Base-by-base conservation (phyloP, 2,329 filamentous ascomycete genomes). In the Westerdykella ornata region DNA sequence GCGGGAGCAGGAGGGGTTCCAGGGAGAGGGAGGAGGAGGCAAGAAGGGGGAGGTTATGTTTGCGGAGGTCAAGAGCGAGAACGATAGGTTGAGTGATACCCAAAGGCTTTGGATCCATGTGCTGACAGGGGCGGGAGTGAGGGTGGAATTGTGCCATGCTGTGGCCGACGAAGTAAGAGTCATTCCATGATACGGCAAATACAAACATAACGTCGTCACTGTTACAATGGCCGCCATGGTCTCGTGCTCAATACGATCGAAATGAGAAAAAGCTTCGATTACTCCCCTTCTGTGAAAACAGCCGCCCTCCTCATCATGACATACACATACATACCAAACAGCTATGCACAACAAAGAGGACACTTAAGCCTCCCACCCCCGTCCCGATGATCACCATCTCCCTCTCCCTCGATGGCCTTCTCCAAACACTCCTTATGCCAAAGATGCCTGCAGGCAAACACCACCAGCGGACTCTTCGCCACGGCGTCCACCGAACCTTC, bases 91-190 rank as follows among this genome's bases (percentile, higher is more conserved):
- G 57, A 97, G 90, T 66, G 92, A 98, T 71, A 94, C 89, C 14
- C 92, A 98, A 70, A 74, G 92, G 53, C 75, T 98, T 52, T 98
- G 92, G 92, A 95, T 97, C 56, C 87, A 97, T 72, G 88, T 96
- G 6, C 74, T 98, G 39, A 84, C 82, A 6, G 82, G 84, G 1
- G 88, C 89, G 1, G 90, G 92, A 2, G 77, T 97, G 30, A 78
- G 76, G 52, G 90, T 97, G 19, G 89, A 94, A 54, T 72, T 97
- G 49, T 94, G 78, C 51, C 75, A 79, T 65, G 80, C 78, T 17
- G 72, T 80, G 51, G 78, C 79, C 5, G 72, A 65, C 50, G 76
- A 81, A 57, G 72, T 80, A 13, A 55, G 52, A 38, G 41, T 55
- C n/a, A 15, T 33, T 14, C 30, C 30, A n/a, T 33, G 18, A 14